Base-by-base conservation (phyloP, 768 basidiomycete genomes). In the Trametes meyenii region DNA sequence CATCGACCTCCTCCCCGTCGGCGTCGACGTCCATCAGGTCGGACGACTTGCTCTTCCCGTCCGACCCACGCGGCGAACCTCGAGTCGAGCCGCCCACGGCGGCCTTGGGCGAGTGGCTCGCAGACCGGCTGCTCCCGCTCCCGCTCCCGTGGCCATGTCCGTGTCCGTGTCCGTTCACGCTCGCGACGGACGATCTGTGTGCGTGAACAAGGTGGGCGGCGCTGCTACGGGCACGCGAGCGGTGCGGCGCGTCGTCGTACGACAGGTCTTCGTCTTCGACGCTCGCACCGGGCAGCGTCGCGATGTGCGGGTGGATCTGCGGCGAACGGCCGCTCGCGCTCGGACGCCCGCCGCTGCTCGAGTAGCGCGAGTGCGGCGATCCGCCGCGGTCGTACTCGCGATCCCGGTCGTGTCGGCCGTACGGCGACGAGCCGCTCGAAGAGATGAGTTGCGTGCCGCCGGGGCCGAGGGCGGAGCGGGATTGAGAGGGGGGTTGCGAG, bases 251-350 rank as follows among this genome's bases (percentile, higher is more conserved):
- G 17, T 66, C 69, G 50, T 65, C 62, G 46, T 38, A 52, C 21
- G 54, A 67, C 11, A 17, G 4, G 4, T 68, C 67, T 2, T 70
- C 69, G 57, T 74, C 73, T 54, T 70, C 29, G 39, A 58, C 62
- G 53, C 62, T 66, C 24, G 67, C 64, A 19, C 61, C 63, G 1
- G 68, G 69, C 7, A 69, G 64, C 14, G 70, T 70, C 6, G 68
- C 67, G 58, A 71, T 71, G 21, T 66, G 60, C 6, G 69, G 71
- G 7, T 69, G 70, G 0, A 69, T 70, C 13, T 65, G 67, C 23
- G 60, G 60, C 7, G 62, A 43, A 17, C 65, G 67, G 8, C 57
- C 52, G 3, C 46, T 29, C 26, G 48, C 16, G 35, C 54, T 33
- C 29, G 29, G 49, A 4, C 52, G n/a, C 10, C 17, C 21, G 8